Percentiles rank a stretch among this genome's conserved stretches.
phyloP scores from a whole-genome alignment of 177 flowering plant species.

The Telopea speciosissima region DNA sequence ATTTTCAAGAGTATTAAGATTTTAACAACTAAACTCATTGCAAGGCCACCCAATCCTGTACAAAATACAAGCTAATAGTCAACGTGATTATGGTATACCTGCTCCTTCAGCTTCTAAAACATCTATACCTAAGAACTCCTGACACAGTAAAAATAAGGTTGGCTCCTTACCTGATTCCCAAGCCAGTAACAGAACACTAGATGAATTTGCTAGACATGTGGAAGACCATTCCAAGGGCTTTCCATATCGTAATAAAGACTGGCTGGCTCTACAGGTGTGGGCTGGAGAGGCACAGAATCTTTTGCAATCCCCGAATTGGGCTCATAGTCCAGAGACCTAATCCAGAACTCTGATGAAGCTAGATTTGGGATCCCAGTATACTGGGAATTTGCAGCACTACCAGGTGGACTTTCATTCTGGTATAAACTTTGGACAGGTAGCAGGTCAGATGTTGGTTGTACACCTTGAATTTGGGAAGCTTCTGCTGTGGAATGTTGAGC shows the following conservation, averaged over 20 bases:
- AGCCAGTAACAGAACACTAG: not conserved
- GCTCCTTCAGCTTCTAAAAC: not conserved
- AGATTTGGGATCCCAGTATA: slow-evolving; percentile 8
- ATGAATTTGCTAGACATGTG: slow-evolving; percentile 7
- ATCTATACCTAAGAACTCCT: not conserved
- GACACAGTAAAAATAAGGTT: not conserved
- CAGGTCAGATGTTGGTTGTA: slow-evolving; percentile 12
- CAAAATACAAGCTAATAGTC: not conserved
- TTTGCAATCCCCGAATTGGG: slow-evolving; percentile 10
- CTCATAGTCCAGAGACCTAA: slow-evolving; percentile 23
- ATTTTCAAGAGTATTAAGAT: not conserved
- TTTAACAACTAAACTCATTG: not conserved
- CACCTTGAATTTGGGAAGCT: slow-evolving; percentile 13
- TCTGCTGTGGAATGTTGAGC: slow-evolving; percentile 12
- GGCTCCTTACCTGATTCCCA: not conserved
- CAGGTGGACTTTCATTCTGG: not conserved
- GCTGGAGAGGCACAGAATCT: slow-evolving; percentile 14
- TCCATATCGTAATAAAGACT: slow-evolving; percentile 37
- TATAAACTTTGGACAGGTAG: not conserved
- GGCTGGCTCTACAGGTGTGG: slow-evolving; percentile 19
- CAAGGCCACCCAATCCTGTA: not conserved
- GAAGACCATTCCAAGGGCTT: slow-evolving; percentile 27
- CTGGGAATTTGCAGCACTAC: slow-evolving; percentile 10
- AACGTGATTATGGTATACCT: not conserved
- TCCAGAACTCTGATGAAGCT: slow-evolving; percentile 28